Base-by-base conservation (phyloP, 257 asterid species). In the Ehretia macrophylla region DNA sequence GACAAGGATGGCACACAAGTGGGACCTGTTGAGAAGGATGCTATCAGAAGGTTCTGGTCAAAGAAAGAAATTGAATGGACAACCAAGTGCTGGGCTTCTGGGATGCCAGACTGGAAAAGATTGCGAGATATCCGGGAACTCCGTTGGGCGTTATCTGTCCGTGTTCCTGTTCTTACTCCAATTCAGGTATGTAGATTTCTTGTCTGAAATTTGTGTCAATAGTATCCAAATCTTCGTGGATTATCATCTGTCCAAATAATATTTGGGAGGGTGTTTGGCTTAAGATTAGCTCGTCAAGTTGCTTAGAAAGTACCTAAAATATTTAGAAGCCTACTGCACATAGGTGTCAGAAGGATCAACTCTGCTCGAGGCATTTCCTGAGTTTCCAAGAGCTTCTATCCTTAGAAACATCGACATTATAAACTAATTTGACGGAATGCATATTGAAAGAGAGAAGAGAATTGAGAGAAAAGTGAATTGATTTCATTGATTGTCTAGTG, bases 11-110 rank as follows among this genome's bases (percentile, higher is more conserved):
- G 94, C 53, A 71, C 64, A 44, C 79, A 93, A 79, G 83, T 81
- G 74, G 99, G 99, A 59, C 99, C 97, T 11, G 84, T 93, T 62
- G 99, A 93, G 89, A 93, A 93, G 80, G 97, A 93, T 47, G 88
- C 99, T 46, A 73, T 93, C 58, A 80, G 99, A 77, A 86, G 99
- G 75, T 81, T 83, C 68, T 93, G 97, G 95, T 89, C 99, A n/a
- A 83, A 81, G 74, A 83, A 78, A 57, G 97, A 85, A 82, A 86
- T 93, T 55, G 85, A 84, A 58, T 93, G 99, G 99, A 86, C 95
- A 17, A 85, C 99, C 52, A 83, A 85, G 74, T 93, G 95, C 69
- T 80, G 94, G 94, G 97, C 96, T 61, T 80, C 96, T 75, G 96
- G 95, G 81, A 88, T 88, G 97, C 72, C 88, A 65, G 99, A 93